Percentiles rank a stretch among this genome's conserved stretches.
phyloP scores from a whole-genome alignment of 495 filamentous ascomycete genomes.

The Beverwykella pulmonaria region DNA sequence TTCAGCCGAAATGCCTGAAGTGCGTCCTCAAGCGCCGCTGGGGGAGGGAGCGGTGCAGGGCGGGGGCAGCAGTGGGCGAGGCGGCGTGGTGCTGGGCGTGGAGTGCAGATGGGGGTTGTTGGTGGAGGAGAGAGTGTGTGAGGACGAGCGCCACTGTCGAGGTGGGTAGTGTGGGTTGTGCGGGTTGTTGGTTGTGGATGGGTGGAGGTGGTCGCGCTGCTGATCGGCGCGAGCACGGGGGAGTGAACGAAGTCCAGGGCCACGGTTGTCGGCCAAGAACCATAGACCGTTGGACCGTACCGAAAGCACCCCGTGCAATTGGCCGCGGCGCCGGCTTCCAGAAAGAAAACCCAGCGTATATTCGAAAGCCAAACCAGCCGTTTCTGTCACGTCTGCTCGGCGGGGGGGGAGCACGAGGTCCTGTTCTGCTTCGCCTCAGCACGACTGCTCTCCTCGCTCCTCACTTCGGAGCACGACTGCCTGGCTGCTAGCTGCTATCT shows the following conservation, averaged over 20 bases:
- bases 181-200: not conserved
- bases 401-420: too few relatives aligned
- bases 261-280: conserved; percentile 13
- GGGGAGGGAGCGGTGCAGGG: not conserved
- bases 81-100: not conserved
- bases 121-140: not conserved
- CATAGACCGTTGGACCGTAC: conserved; percentile 22
- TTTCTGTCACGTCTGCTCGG: too few relatives aligned
- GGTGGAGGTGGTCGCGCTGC: conserved; percentile 17
- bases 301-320: not conserved
- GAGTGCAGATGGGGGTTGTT: not conserved
- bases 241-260: not conserved
- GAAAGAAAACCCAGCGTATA: not conserved
- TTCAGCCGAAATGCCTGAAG: conserved; percentile 30
- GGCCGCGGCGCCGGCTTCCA: not conserved
- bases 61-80: not conserved
- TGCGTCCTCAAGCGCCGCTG: conserved; percentile 5
- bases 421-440: too few relatives aligned
- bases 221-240: conserved; percentile 13
- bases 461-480: too few relatives aligned
- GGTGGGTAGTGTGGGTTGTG: not conserved
- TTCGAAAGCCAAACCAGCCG: too few relatives aligned
- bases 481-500: too few relatives aligned
- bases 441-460: too few relatives aligned
- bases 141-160: conserved; percentile 9